Percentiles rank a stretch among this genome's conserved stretches.
phyloP scores from a whole-genome alignment of 1,139 yeast genomes.

The Blastobotrys arbuscula region DNA sequence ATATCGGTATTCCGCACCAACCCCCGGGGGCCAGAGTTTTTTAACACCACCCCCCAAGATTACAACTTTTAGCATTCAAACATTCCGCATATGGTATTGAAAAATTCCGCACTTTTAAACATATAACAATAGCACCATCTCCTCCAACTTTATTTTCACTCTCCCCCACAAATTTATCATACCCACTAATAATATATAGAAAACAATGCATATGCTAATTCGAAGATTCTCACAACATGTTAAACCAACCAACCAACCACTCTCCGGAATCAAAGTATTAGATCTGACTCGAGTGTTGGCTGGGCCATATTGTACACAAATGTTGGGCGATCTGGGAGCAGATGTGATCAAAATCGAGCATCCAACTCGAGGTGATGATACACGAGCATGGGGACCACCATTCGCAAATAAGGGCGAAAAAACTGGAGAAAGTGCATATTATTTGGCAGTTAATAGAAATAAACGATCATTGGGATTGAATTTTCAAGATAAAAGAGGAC shows the following conservation, averaged over 20 bases:
- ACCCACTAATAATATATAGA: too few relatives aligned
- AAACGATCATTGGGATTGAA: slow-evolving; percentile 38
- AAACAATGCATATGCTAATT: neutral
- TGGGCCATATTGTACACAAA: slow-evolving; percentile 41
- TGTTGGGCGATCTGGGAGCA: slow-evolving; percentile 41
- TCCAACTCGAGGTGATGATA: slow-evolving; percentile 41
- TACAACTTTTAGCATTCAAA: too few relatives aligned
- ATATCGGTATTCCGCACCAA: too few relatives aligned
- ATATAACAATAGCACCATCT: neutral
- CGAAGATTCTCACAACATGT: neutral
- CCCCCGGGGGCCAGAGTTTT: too few relatives aligned
- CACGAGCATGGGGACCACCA: slow-evolving; percentile 43
- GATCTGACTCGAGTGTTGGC: slow-evolving; percentile 41
- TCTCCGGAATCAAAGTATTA: slow-evolving; percentile 35
- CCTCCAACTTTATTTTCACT: too few relatives aligned
- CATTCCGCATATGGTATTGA: too few relatives aligned
- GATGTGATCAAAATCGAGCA: slow-evolving; percentile 41
- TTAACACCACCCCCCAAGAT: too few relatives aligned
- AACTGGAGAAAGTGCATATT: slow-evolving; percentile 38
- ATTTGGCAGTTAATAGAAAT: slow-evolving; percentile 37
- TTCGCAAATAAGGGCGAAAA: slow-evolving; percentile 28
- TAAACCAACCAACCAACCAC: slow-evolving; percentile 21
- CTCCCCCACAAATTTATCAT: too few relatives aligned
- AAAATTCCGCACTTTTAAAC: neutral
- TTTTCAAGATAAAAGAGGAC: slow-evolving; percentile 35